Conservation (phyloP, 345 rosid species). For the Brassica incana region DNA sequence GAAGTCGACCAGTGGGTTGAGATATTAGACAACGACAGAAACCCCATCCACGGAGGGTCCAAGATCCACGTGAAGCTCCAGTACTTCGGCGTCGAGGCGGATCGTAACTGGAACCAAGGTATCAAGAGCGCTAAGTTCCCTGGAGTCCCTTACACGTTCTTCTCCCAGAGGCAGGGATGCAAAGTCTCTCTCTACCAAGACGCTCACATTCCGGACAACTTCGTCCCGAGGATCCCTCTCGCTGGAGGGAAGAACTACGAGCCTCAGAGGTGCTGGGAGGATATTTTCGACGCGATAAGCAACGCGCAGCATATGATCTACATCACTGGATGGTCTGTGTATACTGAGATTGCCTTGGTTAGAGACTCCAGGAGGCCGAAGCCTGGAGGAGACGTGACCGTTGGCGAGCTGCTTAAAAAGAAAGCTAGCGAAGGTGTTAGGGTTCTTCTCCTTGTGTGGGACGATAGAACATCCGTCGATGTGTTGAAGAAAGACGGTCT, state of each 20-base stretch:
- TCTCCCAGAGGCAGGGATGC: slow-evolving; percentile 82
- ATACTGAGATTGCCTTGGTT: slow-evolving; percentile 73
- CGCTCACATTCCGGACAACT: slow-evolving; percentile 89
- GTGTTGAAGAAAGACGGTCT: slow-evolving; percentile 86
- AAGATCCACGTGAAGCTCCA: slow-evolving; percentile 91
- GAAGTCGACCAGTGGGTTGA: slow-evolving; percentile 90
- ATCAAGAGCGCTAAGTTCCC: slow-evolving; percentile 76
- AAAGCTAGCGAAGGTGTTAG: slow-evolving; percentile 93
- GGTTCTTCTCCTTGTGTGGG: slow-evolving; percentile 94
- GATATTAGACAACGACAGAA: slow-evolving; percentile 64
- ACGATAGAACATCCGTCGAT: slow-evolving; percentile 96
- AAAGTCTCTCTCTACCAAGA: slow-evolving; percentile 92
- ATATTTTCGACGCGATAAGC: slow-evolving; percentile 81
- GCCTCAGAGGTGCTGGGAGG: slow-evolving; percentile 99
- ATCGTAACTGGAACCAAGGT: slow-evolving; percentile 70
- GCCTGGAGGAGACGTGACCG: slow-evolving; percentile 79
- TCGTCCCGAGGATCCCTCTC: slow-evolving; percentile 84
- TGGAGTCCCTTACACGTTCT: slow-evolving; percentile 93
- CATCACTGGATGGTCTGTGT: slow-evolving; percentile 99
- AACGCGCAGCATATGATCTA: slow-evolving; percentile 87
- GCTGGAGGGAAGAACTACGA: slow-evolving; percentile 89
- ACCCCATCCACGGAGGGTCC: slow-evolving; percentile 64
- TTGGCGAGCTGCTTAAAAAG: slow-evolving; percentile 93
- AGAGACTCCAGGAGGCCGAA: slow-evolving; percentile 97
- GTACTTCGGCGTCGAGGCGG: slow-evolving; percentile 67